Evolutionary conservation across 2,329 filamentous ascomycete species (phyloP), one percentile per base, ranked within the genome.

Genomic region (Harringtonia lauricola): DNA sequence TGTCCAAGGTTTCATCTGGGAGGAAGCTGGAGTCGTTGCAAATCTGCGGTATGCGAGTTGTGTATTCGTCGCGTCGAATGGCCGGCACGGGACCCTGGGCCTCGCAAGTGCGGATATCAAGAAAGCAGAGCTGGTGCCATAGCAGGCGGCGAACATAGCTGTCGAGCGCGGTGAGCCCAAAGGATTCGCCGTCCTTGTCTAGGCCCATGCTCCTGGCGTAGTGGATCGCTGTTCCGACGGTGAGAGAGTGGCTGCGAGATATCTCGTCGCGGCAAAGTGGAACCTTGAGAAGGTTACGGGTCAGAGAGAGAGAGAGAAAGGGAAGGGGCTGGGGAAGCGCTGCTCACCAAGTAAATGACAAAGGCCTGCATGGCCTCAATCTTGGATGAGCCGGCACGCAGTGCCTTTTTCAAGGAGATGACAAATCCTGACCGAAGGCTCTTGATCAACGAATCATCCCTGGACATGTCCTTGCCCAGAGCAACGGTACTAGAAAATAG

Each of bases 121-220:
- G 67, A 56, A 85, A 85, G 59, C 81, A 86, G 18, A 89, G 68
- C 53, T 88, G 83, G 56, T 86, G 80, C 84, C 83, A 88, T 29
- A 87, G 68, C 33, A 87, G 63, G 5, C 83, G 75, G 13, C 83
- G 75, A 3, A 86, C 68, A 42, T 88, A 82, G 1, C 77, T 79
- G 52, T 88, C 83, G 3, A 86, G 63, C 0, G 83, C 72, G 3
- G 70, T 74, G 45, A 83, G 69, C 2, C 74, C 76, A 53, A 84
- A 86, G 10, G 72, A 68, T 36, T 76, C 72, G 15, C 81, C 81
- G 50, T 88, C 83, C 9, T 81, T 72, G 55, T 88, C 81, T 17
- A 88, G 63, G 2, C 82, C 81, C 79, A 87, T 86, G 54, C 82
- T 86, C 62, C 87, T 81, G 8, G 81, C 83, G 57, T 87, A 74